Evolutionary conservation across 2,329 filamentous ascomycete species (phyloP).

Genomic region (Ceratocystis destructans): DNA sequence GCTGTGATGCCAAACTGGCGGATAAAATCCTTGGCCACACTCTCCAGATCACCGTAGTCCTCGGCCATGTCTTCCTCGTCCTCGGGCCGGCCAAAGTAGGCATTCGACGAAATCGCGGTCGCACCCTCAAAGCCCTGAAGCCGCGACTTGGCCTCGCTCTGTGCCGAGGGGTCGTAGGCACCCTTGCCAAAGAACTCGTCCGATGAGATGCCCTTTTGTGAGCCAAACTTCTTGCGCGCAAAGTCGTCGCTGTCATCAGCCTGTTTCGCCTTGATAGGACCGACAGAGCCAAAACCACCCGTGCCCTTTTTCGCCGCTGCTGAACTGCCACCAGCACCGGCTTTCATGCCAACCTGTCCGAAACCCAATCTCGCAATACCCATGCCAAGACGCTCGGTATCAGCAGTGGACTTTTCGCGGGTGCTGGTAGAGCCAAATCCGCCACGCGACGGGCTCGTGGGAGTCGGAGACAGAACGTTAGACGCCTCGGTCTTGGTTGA

Average conservation of each 20-base stretch:
- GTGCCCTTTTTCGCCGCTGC: slow-evolving; percentile 56
- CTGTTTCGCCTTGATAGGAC: slow-evolving; percentile 51
- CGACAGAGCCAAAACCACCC: slow-evolving; percentile 76
- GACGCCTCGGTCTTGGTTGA: slow-evolving; percentile 40
- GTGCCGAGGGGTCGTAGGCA: slow-evolving; percentile 62
- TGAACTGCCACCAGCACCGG: slow-evolving; percentile 38
- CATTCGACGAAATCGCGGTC: slow-evolving; percentile 83
- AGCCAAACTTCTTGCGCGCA: slow-evolving; percentile 76
- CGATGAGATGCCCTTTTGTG: slow-evolving; percentile 89
- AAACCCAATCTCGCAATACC: slow-evolving; percentile 75
- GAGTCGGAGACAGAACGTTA: slow-evolving; percentile 58
- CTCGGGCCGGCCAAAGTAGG: slow-evolving; percentile 91
- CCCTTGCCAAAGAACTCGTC: slow-evolving; percentile 97
- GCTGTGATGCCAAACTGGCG: slow-evolving; percentile 91
- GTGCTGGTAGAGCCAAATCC: slow-evolving; percentile 50
- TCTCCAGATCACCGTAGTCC: slow-evolving; percentile 82
- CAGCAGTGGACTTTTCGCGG: slow-evolving; percentile 52
- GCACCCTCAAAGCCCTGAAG: slow-evolving; percentile 90
- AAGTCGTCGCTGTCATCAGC: slow-evolving; percentile 66
- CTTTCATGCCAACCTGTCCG: slow-evolving; percentile 58
- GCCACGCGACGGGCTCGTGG: slow-evolving; percentile 50
- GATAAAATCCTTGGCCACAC: slow-evolving; percentile 90
- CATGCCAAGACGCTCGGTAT: slow-evolving; percentile 83
- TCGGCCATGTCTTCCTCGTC: slow-evolving; percentile 52
- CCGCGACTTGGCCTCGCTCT: slow-evolving; percentile 73